A percentile compares a stretch with the other conserved stretches of the same genome.
Evolutionary conservation across 2,329 filamentous ascomycete genomes (phyloP).

Genomic region (Pyrenophora teres): DNA sequence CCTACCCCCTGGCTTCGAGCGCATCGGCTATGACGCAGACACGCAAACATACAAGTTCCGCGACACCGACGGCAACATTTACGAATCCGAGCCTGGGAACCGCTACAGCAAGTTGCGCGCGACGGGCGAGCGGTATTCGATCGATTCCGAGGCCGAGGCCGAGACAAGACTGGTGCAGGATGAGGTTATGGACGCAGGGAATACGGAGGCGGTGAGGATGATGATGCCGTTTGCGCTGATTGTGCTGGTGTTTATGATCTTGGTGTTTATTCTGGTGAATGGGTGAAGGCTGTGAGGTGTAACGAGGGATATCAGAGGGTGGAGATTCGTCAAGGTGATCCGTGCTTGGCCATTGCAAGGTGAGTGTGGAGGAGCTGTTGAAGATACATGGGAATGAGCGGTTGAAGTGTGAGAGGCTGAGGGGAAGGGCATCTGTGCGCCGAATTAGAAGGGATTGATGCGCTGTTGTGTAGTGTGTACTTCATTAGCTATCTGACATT

Average conservation of each 20-base stretch:
- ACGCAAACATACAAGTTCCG: slow-evolving; percentile 59
- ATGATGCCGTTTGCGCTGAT: slow-evolving; percentile 64
- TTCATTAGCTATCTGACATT: no score
- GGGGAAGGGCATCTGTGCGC: slow-evolving; percentile 55
- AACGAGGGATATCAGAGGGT: slow-evolving; percentile 43
- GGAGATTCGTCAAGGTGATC: slow-evolving; percentile 54
- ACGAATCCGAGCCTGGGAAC: slow-evolving; percentile 57
- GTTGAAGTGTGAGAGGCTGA: slow-evolving; percentile 56
- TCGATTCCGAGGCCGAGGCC: no score
- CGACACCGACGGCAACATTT: slow-evolving; percentile 55
- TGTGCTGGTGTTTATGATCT: slow-evolving; percentile 57
- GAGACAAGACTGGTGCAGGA: slow-evolving; percentile 10
- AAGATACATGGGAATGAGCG: slow-evolving; percentile 49
- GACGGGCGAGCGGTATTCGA: slow-evolving; percentile 12
- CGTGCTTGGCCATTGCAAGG: slow-evolving; percentile 60
- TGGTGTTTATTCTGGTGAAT: slow-evolving; percentile 40
- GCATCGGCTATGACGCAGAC: slow-evolving; percentile 63
- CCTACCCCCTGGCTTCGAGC: slow-evolving; percentile 60
- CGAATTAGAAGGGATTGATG: slow-evolving; percentile 16
- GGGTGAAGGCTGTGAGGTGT: slow-evolving; percentile 23
- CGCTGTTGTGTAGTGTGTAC: not conserved
- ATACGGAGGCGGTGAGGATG: slow-evolving; percentile 56
- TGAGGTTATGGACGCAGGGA: slow-evolving; percentile 21
- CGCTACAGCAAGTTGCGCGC: slow-evolving; percentile 54
- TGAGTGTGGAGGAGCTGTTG: slow-evolving; percentile 55